Percentiles rank a stretch among this genome's conserved stretches.
Conservation (phyloP, 129 eudicot species). For the Flaveria linearis region DNA sequence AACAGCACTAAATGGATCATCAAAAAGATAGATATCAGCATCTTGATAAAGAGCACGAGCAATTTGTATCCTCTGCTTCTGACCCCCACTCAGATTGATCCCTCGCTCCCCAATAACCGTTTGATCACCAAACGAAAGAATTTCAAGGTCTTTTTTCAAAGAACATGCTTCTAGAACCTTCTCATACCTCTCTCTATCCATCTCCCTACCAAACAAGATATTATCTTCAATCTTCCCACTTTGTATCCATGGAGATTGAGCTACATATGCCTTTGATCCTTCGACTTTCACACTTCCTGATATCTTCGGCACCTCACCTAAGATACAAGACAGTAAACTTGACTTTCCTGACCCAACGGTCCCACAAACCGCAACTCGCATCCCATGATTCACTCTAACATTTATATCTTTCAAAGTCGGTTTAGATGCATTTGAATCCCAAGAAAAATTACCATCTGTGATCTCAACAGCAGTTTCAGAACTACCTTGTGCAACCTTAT, state of each 20-base stretch:
- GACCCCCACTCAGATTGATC: constrained; percentile 48
- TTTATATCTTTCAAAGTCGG: constrained; percentile 38
- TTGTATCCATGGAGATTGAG: constrained; percentile 60
- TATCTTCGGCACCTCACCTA: constrained; percentile 44
- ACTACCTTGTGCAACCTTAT: constrained; percentile 51
- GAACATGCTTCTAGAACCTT: constrained; percentile 42
- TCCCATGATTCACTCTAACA: constrained; percentile 34
- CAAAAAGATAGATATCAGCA: constrained; percentile 49
- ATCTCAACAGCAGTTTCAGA: constrained; percentile 62
- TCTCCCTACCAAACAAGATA: constrained; percentile 47
- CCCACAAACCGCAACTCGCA: constrained; percentile 49
- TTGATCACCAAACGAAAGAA: constrained; percentile 42
- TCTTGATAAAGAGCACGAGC: constrained; percentile 54
- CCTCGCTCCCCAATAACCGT: constrained; percentile 49
- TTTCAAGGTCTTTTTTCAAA: constrained; percentile 47
- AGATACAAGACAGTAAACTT: constrained; percentile 41
- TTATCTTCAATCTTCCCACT: constrained; percentile 52
- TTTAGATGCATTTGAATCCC: constrained; percentile 35
- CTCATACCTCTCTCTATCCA: constrained; percentile 45
- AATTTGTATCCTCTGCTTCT: constrained; percentile 52
- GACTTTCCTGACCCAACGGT: constrained; percentile 51
- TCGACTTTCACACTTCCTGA: constrained; percentile 38
- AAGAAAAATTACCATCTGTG: constrained; percentile 42
- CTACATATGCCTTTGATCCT: constrained; percentile 55
- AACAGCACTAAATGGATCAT: constrained; percentile 59